Evolutionary conservation across 208 protist species (phyloP).

Genomic region (Crithidia thermophila): DNA sequence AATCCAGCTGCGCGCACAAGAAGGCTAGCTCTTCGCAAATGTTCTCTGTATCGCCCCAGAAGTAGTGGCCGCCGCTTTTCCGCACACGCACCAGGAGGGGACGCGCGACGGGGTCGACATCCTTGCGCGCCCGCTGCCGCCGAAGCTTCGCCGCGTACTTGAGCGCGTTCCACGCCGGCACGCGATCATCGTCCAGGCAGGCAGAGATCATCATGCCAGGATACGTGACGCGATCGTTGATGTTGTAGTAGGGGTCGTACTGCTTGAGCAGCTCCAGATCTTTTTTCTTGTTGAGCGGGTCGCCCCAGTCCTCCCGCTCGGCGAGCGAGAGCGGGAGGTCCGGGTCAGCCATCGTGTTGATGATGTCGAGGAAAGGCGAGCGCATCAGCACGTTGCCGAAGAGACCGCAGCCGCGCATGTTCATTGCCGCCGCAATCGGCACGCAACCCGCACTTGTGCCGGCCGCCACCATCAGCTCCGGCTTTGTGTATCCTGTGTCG

Average conservation of each 20-base stretch:
- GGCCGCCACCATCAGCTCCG: conserved; percentile 87
- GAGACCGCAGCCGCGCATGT: conserved; percentile 86
- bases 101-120: conserved; percentile 70
- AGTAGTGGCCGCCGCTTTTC: conserved; percentile 78
- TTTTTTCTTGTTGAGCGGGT: conserved; percentile 78
- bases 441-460: conserved; percentile 94
- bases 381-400: conserved; percentile 87
- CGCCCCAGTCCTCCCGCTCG: conserved; percentile 95
- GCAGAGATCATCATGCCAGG: conserved; percentile 92
- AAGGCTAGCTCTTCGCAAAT: conserved; percentile 91
- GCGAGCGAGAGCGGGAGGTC: conserved; percentile 90
- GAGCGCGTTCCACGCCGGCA: conserved; percentile 88
- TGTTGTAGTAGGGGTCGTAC: conserved; percentile 92
- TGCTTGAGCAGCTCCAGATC: conserved; percentile 69
- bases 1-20: conserved; percentile 81
- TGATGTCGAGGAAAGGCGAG: conserved; percentile 94
- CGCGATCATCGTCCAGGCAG: conserved; percentile 90
- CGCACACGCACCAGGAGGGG: conserved; percentile 79
- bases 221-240: conserved; percentile 90
- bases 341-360: conserved; percentile 93
- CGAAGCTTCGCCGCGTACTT: conserved; percentile 91
- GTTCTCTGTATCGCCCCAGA: conserved; percentile 80
- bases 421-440: conserved; percentile 93
- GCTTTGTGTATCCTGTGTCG: conserved; percentile 82
- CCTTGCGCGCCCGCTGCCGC: conserved; percentile 72